Evolutionary conservation across 805 yeast species (phyloP).

Genomic region (Candida glaebosa): DNA sequence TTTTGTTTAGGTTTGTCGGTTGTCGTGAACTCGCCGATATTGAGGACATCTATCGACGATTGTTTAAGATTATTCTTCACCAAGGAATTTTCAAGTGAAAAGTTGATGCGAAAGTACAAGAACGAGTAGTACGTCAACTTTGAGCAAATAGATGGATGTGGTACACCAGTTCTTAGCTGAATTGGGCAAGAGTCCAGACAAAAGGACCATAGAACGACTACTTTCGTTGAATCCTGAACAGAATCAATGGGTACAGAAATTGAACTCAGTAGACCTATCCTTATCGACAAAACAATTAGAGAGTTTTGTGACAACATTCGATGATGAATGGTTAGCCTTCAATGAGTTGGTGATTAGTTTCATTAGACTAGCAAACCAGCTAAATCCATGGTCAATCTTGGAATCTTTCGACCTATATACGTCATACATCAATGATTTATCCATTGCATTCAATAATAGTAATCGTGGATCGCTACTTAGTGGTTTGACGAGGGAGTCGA

Average conservation of each 20-base stretch:
- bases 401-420: constrained; percentile 55
- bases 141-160: constrained; percentile 16
- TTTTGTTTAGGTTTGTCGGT: not conserved
- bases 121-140: too few relatives aligned
- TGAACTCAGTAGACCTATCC: constrained; percentile 17
- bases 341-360: constrained; percentile 44
- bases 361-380: constrained; percentile 44
- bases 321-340: constrained; percentile 45
- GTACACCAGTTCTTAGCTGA: constrained; percentile 21
- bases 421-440: constrained; percentile 43
- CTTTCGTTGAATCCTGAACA: constrained; percentile 22
- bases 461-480: constrained; percentile 35
- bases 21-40: not conserved
- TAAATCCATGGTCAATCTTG: constrained; percentile 51
- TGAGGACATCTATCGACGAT: not conserved
- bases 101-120: too few relatives aligned
- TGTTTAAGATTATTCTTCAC: too few relatives aligned
- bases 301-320: constrained; percentile 17
- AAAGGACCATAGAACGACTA: constrained; percentile 6
- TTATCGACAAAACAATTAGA: constrained; percentile 14
- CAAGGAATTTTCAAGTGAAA: too few relatives aligned
- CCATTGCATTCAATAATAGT: constrained; percentile 48
- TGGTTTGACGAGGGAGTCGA: constrained; percentile 32
- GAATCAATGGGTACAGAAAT: constrained; percentile 23
- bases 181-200: constrained; percentile 3